Percentiles rank a stretch among this genome's conserved stretches.
Conservation (phyloP, 345 rosid genomes). For the Eucalyptus albens region DNA sequence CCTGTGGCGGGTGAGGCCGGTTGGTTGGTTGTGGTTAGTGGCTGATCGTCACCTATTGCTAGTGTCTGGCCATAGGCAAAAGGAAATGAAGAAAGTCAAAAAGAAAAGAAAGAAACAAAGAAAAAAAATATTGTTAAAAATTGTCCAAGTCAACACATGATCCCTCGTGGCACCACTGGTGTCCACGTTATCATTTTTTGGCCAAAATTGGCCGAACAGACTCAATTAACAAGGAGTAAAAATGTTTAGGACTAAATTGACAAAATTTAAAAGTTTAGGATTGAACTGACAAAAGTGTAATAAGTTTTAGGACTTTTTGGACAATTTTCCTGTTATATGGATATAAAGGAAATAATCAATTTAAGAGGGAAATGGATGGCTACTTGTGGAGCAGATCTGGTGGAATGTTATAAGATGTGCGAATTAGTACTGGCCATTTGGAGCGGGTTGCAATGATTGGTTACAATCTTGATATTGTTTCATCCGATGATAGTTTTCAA, state of each 20-base stretch:
- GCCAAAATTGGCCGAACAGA: fast-evolving
- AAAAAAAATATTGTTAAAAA: too few species aligned
- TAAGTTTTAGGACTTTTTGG: too few species aligned
- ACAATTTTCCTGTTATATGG: too few species aligned
- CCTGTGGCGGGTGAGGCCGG: fast-evolving
- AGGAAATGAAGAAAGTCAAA: too few species aligned
- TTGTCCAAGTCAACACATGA: too few species aligned
- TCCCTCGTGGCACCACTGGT: fast-evolving
- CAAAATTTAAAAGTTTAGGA: fast-evolving
- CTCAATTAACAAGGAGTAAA: fast-evolving
- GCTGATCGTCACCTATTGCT: fast-evolving
- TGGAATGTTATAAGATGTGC: not conserved
- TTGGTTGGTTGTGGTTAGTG: fast-evolving
- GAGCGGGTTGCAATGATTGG: not conserved
- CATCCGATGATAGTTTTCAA: not conserved
- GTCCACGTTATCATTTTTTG: fast-evolving
- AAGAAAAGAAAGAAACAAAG: too few species aligned
- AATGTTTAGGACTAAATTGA: too few species aligned
- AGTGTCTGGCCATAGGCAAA: too few species aligned
- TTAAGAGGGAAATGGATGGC: not conserved
- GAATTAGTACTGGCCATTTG: not conserved
- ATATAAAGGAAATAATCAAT: not conserved
- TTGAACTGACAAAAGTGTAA: too few species aligned
- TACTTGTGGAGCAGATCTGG: not conserved
- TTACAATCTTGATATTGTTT: not conserved